These are phyloP conservation scores for Clonostachys rhizophaga DNA, from an alignment of 2,329 filamentous ascomycete species.

Conservation along the genomic window DNA sequence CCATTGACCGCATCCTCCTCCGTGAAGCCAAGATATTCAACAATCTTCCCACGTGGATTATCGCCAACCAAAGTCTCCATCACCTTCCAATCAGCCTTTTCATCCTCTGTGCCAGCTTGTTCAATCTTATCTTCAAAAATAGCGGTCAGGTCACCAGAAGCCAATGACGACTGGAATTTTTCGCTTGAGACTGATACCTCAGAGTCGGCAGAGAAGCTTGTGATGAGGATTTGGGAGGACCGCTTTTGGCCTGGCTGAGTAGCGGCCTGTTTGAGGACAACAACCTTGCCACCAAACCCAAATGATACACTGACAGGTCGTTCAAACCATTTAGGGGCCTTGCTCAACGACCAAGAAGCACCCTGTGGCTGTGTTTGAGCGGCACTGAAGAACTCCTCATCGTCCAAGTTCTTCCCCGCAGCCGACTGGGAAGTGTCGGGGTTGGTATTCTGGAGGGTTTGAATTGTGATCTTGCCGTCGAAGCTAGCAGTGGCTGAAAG, in stretches of 20 bases:
- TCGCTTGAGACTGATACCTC: constrained; percentile 79
- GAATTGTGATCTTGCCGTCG: constrained; percentile 91
- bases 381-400: constrained; percentile 94
- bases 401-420: constrained; percentile 69
- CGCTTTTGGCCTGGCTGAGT: constrained; percentile 57
- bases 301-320: constrained; percentile 83
- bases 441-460: constrained; percentile 93
- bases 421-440: constrained; percentile 63
- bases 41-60: constrained; percentile 79
- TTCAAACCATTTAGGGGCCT: constrained; percentile 88
- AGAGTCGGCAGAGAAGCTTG: constrained; percentile 83
- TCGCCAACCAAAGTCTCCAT: constrained; percentile 83
- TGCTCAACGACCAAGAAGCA: constrained; percentile 79
- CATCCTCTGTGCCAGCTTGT: constrained; percentile 75
- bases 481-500: constrained; percentile 94
- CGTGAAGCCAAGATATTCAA: constrained; percentile 86
- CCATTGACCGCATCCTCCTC: constrained; percentile 52
- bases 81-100: constrained; percentile 94
- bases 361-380: constrained; percentile 89
- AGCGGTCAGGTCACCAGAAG: constrained; percentile 68
- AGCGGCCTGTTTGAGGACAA: constrained; percentile 63
- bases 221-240: constrained; percentile 76
- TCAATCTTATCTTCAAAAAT: constrained; percentile 79
- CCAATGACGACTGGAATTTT: constrained; percentile 79
- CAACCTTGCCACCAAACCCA: constrained; percentile 90